Base-by-base conservation (phyloP, 495 filamentous ascomycete genomes). In the Sordaria brevicollis region DNA sequence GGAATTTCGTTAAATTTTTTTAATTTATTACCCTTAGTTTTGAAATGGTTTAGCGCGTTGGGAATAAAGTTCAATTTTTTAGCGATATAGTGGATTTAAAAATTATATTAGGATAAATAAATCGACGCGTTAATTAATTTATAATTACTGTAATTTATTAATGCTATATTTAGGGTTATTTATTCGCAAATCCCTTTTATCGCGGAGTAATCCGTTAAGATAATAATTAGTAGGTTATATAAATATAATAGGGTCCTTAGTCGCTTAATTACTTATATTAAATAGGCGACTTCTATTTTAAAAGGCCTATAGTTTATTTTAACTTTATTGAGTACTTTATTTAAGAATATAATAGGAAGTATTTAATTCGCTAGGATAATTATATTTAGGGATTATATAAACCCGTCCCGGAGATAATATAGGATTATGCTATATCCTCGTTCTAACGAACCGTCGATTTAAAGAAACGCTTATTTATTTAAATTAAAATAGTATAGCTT, bases 11-110 rank as follows among this genome's bases (percentile, higher is more conserved):
- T n/a, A n/a, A n/a, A n/a, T n/a, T n/a, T n/a, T n/a, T n/a, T n/a
- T n/a, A n/a, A n/a, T n/a, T n/a, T n/a, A n/a, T n/a, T n/a, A 6
- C 15, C 38, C 2, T 41, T 41, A n/a, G 7, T 6, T 1, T 2
- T 4, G 0, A 41, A 3, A 0, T 17, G 17, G 3, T 1, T 41
- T 2, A 41, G 7, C 0, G 0, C 5, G 5, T 41, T 3, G 0
- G 1, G 17, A 2, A 41, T 6, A 6, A 41, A 41, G 1, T 41
- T 41, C 0, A 41, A 7, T 6, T 41, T 41, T 0, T 17, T 6
- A 7, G 4, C 2, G 2, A 41, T 41, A 41, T 41, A 41, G 17
- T 37, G 19, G 0, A 66, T 4, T 4, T 66, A 8, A 0, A 66
- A 3, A 10, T 31, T 13, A 4, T 66, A 66, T 10, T 41, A 2